Conservation (phyloP, 2,329 filamentous ascomycete species). For the Zarea fungicola region DNA sequence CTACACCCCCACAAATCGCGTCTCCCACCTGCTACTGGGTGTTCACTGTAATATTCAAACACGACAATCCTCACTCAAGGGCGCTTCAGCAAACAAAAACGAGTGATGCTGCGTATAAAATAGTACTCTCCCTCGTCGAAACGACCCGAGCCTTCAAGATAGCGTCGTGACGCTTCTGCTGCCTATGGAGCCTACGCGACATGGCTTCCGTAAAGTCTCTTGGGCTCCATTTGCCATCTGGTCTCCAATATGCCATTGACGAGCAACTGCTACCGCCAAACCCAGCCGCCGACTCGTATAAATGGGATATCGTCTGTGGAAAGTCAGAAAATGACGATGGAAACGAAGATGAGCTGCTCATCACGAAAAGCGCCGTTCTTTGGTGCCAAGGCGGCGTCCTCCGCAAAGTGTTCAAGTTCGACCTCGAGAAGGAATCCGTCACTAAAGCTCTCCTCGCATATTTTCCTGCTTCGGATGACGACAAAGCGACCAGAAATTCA, state of each 20-base stretch:
- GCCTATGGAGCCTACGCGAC: conserved; percentile 29
- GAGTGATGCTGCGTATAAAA: background rate
- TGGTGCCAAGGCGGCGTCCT: conserved; percentile 87
- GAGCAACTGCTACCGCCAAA: conserved; percentile 71
- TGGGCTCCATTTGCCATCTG: conserved; percentile 83
- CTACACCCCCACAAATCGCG: conserved; percentile 6
- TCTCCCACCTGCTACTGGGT: conserved; percentile 4
- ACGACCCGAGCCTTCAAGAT: background rate
- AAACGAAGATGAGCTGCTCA: conserved; percentile 73
- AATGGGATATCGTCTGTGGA: conserved; percentile 51
- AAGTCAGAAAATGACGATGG: conserved; percentile 44
- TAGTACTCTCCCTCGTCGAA: background rate
- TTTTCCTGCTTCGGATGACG: conserved; percentile 58
- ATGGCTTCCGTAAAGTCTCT: conserved; percentile 93
- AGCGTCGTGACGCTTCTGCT: background rate
- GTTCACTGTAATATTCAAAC: background rate
- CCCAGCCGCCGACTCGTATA: conserved; percentile 59
- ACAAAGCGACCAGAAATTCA: conserved; percentile 15
- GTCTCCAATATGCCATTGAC: conserved; percentile 73
- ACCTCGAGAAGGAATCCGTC: conserved; percentile 79
- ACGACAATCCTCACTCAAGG: background rate
- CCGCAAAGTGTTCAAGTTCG: conserved; percentile 79
- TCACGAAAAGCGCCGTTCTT: conserved; percentile 69
- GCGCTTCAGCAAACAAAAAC: background rate
- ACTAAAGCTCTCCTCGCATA: conserved; percentile 80